phyloP scores from a whole-genome alignment of 2,329 filamentous ascomycete genomes.

The Fusarium nanum region DNA sequence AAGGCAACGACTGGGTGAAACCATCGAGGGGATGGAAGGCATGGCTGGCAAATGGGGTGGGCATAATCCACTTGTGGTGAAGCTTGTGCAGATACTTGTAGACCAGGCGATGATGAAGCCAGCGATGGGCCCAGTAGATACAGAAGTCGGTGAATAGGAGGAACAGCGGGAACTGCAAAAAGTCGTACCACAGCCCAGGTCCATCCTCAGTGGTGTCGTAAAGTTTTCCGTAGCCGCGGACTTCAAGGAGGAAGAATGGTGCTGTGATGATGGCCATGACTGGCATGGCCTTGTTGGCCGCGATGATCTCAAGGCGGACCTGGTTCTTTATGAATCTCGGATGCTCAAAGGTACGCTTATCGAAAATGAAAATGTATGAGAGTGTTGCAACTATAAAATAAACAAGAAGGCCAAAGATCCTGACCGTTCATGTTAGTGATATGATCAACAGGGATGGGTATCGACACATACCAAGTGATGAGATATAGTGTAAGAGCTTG shows the following conservation, averaged over 20 bases:
- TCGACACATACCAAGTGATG: conserved; percentile 79
- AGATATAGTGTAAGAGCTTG: conserved; percentile 82
- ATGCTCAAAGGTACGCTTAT: conserved; percentile 88
- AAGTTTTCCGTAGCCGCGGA: conserved; percentile 85
- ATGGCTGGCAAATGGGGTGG: conserved; percentile 89
- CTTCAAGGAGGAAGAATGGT: conserved; percentile 84
- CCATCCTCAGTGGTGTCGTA: conserved; percentile 84
- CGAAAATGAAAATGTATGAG: conserved; percentile 90
- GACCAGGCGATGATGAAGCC: conserved; percentile 77
- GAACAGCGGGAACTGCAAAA: conserved; percentile 87
- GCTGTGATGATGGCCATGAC: conserved; percentile 85
- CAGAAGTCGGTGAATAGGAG: conserved; percentile 87
- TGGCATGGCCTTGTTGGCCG: conserved; percentile 81
- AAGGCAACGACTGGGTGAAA: conserved; percentile 87
- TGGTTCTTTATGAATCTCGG: conserved; percentile 97
- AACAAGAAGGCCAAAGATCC: conserved; percentile 84
- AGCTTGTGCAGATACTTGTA: conserved; percentile 96
- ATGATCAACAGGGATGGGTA: not conserved
- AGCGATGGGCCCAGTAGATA: conserved; percentile 93
- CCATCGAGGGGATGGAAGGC: conserved; percentile 96
- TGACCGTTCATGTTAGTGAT: conserved; percentile 51
- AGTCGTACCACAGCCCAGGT: conserved; percentile 81
- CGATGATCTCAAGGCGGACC: conserved; percentile 84
- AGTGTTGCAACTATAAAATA: conserved; percentile 88
- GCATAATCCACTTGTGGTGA: conserved; percentile 99